Percentiles rank a stretch among this genome's conserved stretches.
phyloP scores from a whole-genome alignment of 768 basidiomycete genomes.

The Lyophyllum semitale region DNA sequence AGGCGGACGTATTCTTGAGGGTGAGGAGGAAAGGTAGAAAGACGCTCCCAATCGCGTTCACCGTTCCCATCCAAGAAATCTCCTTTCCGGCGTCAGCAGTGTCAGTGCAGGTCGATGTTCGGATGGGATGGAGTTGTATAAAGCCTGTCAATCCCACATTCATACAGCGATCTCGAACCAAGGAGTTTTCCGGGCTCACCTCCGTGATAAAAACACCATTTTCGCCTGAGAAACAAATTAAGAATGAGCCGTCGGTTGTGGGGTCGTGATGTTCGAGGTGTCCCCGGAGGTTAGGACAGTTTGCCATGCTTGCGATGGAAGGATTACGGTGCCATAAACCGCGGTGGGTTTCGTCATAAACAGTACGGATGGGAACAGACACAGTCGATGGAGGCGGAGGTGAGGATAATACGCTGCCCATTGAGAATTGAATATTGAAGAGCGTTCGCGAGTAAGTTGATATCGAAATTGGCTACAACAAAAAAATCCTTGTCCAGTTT shows the following conservation, averaged over 20 bases:
- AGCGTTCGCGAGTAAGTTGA: too few relatives aligned
- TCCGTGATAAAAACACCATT: constrained; percentile 14
- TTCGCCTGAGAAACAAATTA: constrained; percentile 18
- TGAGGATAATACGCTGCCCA: background rate
- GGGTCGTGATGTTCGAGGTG: background rate
- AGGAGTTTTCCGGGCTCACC: constrained; percentile 4
- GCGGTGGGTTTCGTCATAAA: background rate
- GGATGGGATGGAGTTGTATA: constrained; percentile 5
- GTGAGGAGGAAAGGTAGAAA: constrained; percentile 7
- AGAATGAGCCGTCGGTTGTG: constrained; percentile 14
- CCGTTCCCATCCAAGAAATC: background rate
- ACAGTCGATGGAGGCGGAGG: background rate
- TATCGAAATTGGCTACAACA: too few relatives aligned
- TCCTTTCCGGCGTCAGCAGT: background rate
- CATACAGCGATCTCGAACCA: too few relatives aligned
- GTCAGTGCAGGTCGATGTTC: constrained; percentile 4
- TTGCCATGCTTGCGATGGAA: background rate
- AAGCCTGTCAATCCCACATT: background rate
- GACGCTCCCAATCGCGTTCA: background rate
- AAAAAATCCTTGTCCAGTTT: too few relatives aligned
- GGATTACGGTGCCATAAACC: background rate
- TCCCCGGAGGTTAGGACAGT: background rate
- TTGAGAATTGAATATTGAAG: too few relatives aligned
- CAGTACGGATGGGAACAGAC: background rate
- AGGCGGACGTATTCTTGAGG: background rate